Evolutionary conservation across 2,329 filamentous ascomycete species (phyloP).

Genomic region (Aspergillus neoniger): DNA sequence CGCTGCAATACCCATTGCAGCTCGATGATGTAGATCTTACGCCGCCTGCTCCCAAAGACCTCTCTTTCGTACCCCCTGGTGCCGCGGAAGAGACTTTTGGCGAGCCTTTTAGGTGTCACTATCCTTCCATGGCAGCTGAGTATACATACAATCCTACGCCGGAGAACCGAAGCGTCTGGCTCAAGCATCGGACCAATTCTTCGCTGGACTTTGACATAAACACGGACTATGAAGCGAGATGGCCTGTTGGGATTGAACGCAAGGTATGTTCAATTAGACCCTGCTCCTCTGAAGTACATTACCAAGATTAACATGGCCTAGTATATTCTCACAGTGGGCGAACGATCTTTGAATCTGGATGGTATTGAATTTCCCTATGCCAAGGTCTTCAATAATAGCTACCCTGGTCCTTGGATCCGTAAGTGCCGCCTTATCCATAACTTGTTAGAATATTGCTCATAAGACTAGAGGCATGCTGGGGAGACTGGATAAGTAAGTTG

Average conservation of each 20-base stretch:
- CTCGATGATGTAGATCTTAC: too few relatives aligned
- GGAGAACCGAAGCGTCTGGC: background rate
- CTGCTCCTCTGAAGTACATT: too few relatives aligned
- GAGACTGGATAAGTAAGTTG: constrained; percentile 3
- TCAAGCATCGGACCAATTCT: background rate
- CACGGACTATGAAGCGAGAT: constrained; percentile 1
- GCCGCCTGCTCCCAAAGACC: background rate
- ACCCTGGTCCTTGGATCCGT: constrained; percentile 12
- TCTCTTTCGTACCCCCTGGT: constrained; percentile 1
- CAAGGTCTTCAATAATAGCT: constrained; percentile 1
- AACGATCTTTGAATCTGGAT: background rate
- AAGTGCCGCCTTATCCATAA: background rate
- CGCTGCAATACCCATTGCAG: background rate
- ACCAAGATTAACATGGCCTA: background rate
- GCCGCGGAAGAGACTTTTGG: background rate
- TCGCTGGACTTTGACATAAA: constrained; percentile 1
- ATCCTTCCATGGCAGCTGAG: constrained; percentile 3
- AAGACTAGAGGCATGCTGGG: constrained; percentile 10
- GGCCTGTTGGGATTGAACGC: background rate
- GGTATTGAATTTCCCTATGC: background rate
- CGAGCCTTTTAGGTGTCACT: background rate
- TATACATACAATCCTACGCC: background rate
- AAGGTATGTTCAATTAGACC: background rate
- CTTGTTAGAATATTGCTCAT: background rate
- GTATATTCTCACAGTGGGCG: constrained; percentile 5